These are phyloP conservation scores for Suillus discolor DNA, from an alignment of 768 basidiomycete genomes.

Conservation along the genomic window DNA sequence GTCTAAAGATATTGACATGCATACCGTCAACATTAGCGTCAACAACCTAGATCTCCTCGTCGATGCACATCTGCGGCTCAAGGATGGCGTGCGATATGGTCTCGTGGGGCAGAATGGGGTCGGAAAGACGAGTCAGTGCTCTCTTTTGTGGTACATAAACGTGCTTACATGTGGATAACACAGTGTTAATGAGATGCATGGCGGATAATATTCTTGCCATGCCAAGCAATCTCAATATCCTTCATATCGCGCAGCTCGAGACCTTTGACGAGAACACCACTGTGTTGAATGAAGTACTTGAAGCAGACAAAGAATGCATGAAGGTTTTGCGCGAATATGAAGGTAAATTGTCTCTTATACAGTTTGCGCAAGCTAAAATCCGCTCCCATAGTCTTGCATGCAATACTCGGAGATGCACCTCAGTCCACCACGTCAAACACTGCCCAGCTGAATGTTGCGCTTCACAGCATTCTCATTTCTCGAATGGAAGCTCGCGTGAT, in stretches of 20 bases:
- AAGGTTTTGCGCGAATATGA: constrained; percentile 13
- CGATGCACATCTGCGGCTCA: constrained; percentile 55
- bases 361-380: not conserved
- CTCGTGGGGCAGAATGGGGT: constrained; percentile 51
- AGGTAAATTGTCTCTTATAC: not conserved
- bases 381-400: constrained; percentile 6
- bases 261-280: constrained; percentile 15
- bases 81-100: constrained; percentile 50
- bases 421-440: constrained; percentile 1
- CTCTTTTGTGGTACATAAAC: constrained; percentile 18
- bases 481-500: constrained; percentile 3
- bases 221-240: constrained; percentile 15
- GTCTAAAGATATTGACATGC: constrained; percentile 50
- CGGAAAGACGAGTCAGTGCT: constrained; percentile 49
- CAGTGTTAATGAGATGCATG: constrained; percentile 17
- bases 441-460: constrained; percentile 3
- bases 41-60: constrained; percentile 53
- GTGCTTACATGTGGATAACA: not conserved
- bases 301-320: constrained; percentile 10
- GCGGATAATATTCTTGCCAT: constrained; percentile 18
- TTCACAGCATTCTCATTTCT: constrained; percentile 14
- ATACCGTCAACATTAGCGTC: constrained; percentile 53
- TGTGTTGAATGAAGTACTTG: constrained; percentile 14
- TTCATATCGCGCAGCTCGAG: constrained; percentile 17
- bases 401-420: constrained; percentile 7